Conservation (phyloP, 176 grass and related monocot genomes). For the Themeda triandra region DNA sequence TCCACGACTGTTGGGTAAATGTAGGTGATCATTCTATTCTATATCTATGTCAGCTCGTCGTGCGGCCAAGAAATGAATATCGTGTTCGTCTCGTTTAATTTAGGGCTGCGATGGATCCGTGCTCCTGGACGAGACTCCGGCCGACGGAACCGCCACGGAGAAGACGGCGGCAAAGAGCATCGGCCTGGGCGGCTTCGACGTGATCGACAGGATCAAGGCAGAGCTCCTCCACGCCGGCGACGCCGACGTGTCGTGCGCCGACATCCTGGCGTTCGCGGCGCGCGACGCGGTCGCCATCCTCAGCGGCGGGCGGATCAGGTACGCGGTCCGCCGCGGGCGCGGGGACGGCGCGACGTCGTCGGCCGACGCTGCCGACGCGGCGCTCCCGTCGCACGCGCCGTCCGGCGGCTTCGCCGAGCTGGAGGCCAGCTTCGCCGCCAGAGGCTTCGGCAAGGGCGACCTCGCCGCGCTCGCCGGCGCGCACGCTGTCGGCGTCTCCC, state of each 20-base stretch:
- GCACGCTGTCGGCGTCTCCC: conserved; percentile 41
- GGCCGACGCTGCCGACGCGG: neutral
- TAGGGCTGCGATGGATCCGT: conserved; percentile 57
- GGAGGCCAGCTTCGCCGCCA: conserved; percentile 2
- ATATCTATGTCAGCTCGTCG: no score
- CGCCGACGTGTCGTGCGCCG: conserved; percentile 39
- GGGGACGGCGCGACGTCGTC: conserved; percentile 36
- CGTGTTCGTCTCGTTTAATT: neutral
- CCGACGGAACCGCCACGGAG: conserved; percentile 15
- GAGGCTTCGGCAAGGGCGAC: conserved; percentile 16
- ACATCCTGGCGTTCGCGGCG: conserved; percentile 49
- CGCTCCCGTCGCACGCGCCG: conserved; percentile 8
- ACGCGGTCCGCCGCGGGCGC: conserved; percentile 31
- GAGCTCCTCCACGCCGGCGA: neutral
- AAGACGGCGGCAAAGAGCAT: conserved; percentile 23
- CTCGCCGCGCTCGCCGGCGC: conserved; percentile 46
- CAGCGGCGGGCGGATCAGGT: conserved; percentile 16
- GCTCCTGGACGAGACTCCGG: conserved; percentile 26
- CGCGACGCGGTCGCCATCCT: conserved; percentile 37
- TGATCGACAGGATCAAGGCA: conserved; percentile 42
- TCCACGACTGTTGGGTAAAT: conserved; percentile 58
- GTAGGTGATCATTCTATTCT: neutral
- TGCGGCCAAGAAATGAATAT: no score
- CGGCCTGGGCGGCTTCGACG: conserved; percentile 28
- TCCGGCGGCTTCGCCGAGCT: conserved; percentile 2